Base-by-base conservation (phyloP, 306 rosid species). In the Cicer arietinum region DNA sequence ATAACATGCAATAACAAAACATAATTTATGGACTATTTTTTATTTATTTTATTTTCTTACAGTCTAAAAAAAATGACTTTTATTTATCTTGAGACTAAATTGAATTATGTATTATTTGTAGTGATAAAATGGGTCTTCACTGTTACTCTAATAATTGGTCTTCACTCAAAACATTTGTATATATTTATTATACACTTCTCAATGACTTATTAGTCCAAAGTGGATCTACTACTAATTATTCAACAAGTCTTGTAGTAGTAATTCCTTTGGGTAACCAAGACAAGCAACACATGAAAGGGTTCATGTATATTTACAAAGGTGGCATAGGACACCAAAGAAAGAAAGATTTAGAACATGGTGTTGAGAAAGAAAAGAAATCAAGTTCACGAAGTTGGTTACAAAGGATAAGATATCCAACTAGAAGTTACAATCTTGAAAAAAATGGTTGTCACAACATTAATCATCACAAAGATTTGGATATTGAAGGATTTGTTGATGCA, bases 291-390 rank as follows among this genome's bases (percentile, higher is more conserved):
- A 78, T 80, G 67, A 86, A 71, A 71, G 83, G 89, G 12, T 81
- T 88, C 86, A 77, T 86, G 85, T 85, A 89, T 86, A 69, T 83
- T 67, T 89, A 94, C 86, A 91, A 89, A 81, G 81, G 76, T 11
- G 74, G 84, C 16, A 70, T 44, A n/a, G 88, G 85, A 50, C 81
- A 80, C 25, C 88, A 75, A 17, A 73, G 70, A 40, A 87, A 78
- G 82, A 75, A 81, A 53, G 79, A 81, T 1, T 62, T 45, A 0
- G 80, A 76, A 12, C 78, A 50, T 5, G 74, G 4, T 8, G 41
- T 71, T 57, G 61, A 62, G 52, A 78, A 75, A 25, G 85, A 73
- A 5, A 89, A 85, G 79, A 82, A 80, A 57, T 58, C 82, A 73
- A 75, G 66, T 17, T 77, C 90, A 69, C 84, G 86, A 5, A 74